Percentiles rank a stretch among this genome's conserved stretches.
These are phyloP conservation scores for Suillus plorans DNA, from an alignment of 768 basidiomycete species.

Conservation along the genomic window DNA sequence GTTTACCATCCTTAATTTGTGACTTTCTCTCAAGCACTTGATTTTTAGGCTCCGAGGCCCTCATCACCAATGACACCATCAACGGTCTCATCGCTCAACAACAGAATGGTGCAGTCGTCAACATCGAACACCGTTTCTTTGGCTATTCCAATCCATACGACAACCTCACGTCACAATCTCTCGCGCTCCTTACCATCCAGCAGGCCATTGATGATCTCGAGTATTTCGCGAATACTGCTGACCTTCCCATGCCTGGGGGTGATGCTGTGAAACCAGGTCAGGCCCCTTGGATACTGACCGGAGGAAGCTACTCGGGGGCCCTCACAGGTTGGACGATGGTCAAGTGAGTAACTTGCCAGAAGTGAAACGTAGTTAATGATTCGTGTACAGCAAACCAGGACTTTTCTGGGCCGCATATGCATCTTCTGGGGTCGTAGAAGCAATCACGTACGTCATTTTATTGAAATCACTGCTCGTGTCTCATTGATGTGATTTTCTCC, in stretches of 20 bases:
- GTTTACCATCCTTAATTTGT: neutral
- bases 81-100: slow-evolving; percentile 67
- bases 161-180: slow-evolving; percentile 57
- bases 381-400: slow-evolving; percentile 31
- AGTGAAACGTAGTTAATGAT: neutral
- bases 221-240: slow-evolving; percentile 65
- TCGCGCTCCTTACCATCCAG: slow-evolving; percentile 63
- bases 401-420: slow-evolving; percentile 45
- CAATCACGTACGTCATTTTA: slow-evolving; percentile 37
- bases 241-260: slow-evolving; percentile 67
- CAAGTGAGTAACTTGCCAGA: slow-evolving; percentile 41
- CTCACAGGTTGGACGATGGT: slow-evolving; percentile 67
- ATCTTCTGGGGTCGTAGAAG: slow-evolving; percentile 47
- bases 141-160: slow-evolving; percentile 69
- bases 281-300: slow-evolving; percentile 42
- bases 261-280: slow-evolving; percentile 54
- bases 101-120: slow-evolving; percentile 58
- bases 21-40: neutral
- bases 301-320: slow-evolving; percentile 46
- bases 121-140: slow-evolving; percentile 75
- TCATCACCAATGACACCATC: slow-evolving; percentile 63
- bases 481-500: neutral
- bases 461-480: neutral
- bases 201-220: slow-evolving; percentile 74
- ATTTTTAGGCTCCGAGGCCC: slow-evolving; percentile 35